These are phyloP conservation scores for Juncus effusus DNA, from an alignment of 176 grass and related monocot genomes.

Conservation along the genomic window DNA sequence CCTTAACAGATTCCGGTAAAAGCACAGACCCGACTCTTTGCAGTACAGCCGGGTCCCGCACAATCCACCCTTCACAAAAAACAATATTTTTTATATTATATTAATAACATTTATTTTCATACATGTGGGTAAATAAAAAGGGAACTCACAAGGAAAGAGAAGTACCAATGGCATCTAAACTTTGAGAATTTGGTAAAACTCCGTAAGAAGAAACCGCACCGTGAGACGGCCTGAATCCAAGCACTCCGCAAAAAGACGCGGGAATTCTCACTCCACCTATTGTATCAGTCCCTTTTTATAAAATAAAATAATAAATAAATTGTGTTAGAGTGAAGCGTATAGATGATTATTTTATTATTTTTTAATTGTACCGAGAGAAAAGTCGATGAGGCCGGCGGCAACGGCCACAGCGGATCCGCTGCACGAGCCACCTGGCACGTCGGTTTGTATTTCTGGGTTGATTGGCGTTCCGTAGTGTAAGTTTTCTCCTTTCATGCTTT, in stretches of 20 bases:
- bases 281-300: constrained; percentile 65
- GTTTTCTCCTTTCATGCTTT: constrained; percentile 81
- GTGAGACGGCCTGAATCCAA: constrained; percentile 91
- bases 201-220: constrained; percentile 70
- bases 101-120: constrained; percentile 1
- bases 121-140: constrained; percentile 16
- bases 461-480: constrained; percentile 63
- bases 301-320: constrained; percentile 22
- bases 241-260: constrained; percentile 77
- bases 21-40: constrained; percentile 64
- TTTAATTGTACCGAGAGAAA: constrained; percentile 75
- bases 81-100: constrained; percentile 7
- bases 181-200: constrained; percentile 73
- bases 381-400: constrained; percentile 71
- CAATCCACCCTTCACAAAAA: constrained; percentile 95
- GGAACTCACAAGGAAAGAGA: constrained; percentile 13
- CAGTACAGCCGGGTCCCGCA: constrained; percentile 67
- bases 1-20: constrained; percentile 49
- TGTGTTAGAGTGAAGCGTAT: too few species aligned
- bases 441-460: constrained; percentile 53
- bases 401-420: constrained; percentile 85
- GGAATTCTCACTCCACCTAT: constrained; percentile 85
- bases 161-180: constrained; percentile 78
- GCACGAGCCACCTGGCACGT: constrained; percentile 82
- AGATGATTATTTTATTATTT: too few species aligned